Base-by-base conservation (phyloP, 1,284 basidiomycete genomes). In the Ceratobasidium theobromae region DNA sequence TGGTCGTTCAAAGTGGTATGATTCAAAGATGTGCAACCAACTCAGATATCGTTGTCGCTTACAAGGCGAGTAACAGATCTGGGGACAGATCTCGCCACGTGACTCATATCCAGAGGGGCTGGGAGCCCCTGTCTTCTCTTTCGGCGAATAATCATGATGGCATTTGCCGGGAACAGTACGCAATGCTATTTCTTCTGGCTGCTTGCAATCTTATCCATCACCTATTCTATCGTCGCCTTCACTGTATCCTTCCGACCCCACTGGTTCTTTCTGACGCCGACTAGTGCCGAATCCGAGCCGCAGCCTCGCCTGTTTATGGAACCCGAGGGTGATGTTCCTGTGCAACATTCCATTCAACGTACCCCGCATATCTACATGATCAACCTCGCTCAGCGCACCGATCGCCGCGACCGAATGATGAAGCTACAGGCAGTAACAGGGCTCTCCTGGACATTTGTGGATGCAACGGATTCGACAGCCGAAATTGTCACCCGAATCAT, bases 331-430 rank as follows among this genome's bases (percentile, higher is more conserved):
- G 30, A 51, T 38, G 21, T 62, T 62, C 46, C 58, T 33, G 48
- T 23, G 33, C 28, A 46, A 27, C 57, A 30, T 40, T 35, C 32
- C 33, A 35, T 28, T 46, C 45, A 16, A 46, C 55, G 30, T 43
- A 67, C 71, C 51, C 66, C 64, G 25, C 71, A 68, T 53, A 55
- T 73, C 18, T 72, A 72, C 55, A 71, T 72, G 51, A 69, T 73
- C 51, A 71, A 58, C 46, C 71, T 73, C 9, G 64, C 71, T 1
- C 62, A 55, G 32, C 66, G 72, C 8, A 53, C 51, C 38, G 72
- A 72, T 65, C 51, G 72, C 32, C 69, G 72, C 14, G 55, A 67
- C 25, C 54, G 48, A 38, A 73, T 73, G 72, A 49, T 38, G 32
- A 65, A 67, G 27, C 35, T 73, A 30, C 67, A 33, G 48, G 45